Base-by-base conservation (phyloP, 108 stramenopile species). In the Nitzschia sp. region DNA sequence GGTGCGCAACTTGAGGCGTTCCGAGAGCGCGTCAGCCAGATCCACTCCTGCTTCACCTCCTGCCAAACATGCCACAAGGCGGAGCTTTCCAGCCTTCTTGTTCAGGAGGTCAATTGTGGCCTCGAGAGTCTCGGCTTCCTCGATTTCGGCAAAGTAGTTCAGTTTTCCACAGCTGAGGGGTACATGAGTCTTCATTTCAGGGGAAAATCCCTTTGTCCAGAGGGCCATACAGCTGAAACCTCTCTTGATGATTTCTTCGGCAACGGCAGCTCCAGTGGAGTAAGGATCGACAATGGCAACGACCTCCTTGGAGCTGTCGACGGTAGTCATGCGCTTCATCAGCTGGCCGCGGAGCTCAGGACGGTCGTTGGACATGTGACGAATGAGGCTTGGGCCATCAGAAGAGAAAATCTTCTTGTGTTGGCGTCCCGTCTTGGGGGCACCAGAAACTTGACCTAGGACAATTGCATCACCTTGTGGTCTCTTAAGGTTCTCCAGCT, bases 201-300 rank as follows among this genome's bases (percentile, higher is more conserved):
- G 56, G 11, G 83, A 72, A 50, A 84, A 79, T 1, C 79, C 77
- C 64, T 61, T 74, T 6, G 86, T 85, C 86, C 86, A 91, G 19
- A 91, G 63, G 8, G 84, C 86, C 51, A 92, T 84, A 24, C 88
- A 81, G 43, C 69, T 75, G 76, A 79, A 93, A 46, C 85, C 84
- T 12, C 92, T 81, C 42, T 79, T 82, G 50, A 76, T 73, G 19
- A 84, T 78, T 72, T 87, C 86, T 54, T 84, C 67, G 15, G 83
- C 88, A 19, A 91, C 76, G 25, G 65, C 57, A 52, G 81, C 81
- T 29, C 95, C 96, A 19, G 93, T 94, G 0, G 90, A 92, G 71
- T 95, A 94, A 6, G 94, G 93, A 72, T 95, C 92, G 8, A 95
- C 84, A 15, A 98, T 67, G 11, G 93, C 88, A 22, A 94, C 88